Evolutionary conservation across 2,329 filamentous ascomycete genomes (phyloP), one percentile per base, ranked within the genome.

Genomic region (Corniculantispora saksenae): DNA sequence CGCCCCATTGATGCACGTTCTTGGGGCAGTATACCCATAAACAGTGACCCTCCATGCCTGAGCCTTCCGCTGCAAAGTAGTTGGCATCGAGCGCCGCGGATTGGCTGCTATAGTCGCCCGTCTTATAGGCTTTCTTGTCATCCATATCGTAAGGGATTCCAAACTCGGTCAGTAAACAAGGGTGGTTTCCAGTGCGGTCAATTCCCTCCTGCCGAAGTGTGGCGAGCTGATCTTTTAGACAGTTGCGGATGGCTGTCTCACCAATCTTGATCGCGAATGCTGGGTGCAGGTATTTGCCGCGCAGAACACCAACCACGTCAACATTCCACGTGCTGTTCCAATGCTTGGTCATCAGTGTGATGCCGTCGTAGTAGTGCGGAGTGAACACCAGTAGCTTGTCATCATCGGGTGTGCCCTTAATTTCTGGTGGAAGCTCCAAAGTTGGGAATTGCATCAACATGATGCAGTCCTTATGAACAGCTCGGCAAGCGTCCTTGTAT

Each of bases 101-200:
- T 76, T 99, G 95, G 72, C 92, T 97, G 53, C 91, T 90, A 78
- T 97, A 99, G 76, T 99, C 92, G 9, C 96, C 95, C 7, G 93
- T 97, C 78, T 93, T 92, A 79, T 99, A 99, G 1, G 95, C 95
- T 73, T 95, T 84, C 78, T 97, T 94, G 69, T 97, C 89, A 73
- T 99, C 94, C 96, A 99, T 98, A 74, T 99, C 95, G 74, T 97
- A 99, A 0, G 95, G 95, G 66, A 99, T 97, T 9, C 95, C 95
- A 72, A 98, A 98, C 75, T 99, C 95, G 0, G 93, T 96, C 76
- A 97, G 88, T 5, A 99, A 79, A 70, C 93, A 93, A 0, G 95
- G 95, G 71, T 96, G 94, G 25, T 91, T 88, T 23, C 95, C 95
- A 82, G 93, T 92, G 66, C 93, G 89, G 63, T 97, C 90, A n/a